These are phyloP conservation scores for Macrophomina tecta DNA, from an alignment of 2,329 filamentous ascomycete species.

Conservation along the genomic window DNA sequence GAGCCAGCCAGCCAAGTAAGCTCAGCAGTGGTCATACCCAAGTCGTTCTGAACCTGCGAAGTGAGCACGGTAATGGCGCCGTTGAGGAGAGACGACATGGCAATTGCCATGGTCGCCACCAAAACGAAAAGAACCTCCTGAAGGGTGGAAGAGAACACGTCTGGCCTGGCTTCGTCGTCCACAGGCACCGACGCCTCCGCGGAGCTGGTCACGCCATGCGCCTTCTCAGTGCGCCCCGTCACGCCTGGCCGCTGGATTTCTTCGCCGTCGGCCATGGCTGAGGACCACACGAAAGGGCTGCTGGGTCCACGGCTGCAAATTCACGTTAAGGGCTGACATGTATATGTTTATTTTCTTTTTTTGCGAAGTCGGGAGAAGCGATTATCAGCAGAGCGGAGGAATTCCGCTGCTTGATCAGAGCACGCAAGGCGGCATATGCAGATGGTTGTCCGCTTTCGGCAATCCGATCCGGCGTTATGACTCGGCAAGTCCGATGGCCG, in stretches of 20 bases:
- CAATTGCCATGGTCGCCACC: constrained; percentile 71
- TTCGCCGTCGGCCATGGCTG: constrained; percentile 11
- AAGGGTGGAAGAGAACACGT: constrained; percentile 66
- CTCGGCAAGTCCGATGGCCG: constrained; percentile 19
- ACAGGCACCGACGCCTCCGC: neutral
- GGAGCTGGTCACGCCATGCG: neutral
- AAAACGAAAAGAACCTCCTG: constrained; percentile 71
- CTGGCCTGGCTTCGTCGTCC: constrained; percentile 48
- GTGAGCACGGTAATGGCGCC: constrained; percentile 68
- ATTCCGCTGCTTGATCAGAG: constrained; percentile 2
- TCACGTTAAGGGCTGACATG: neutral
- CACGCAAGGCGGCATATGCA: neutral
- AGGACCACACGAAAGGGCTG: neutral
- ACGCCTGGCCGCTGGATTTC: constrained; percentile 4
- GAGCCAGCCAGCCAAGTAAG: constrained; percentile 72
- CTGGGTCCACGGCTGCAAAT: neutral
- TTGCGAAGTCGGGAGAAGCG: constrained; percentile 9
- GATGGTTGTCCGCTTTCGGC: neutral
- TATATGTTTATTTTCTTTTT: neutral
- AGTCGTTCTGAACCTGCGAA: constrained; percentile 63
- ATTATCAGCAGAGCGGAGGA: constrained; percentile 7
- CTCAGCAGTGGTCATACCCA: constrained; percentile 68
- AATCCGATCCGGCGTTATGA: constrained; percentile 11
- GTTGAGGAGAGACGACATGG: constrained; percentile 64
- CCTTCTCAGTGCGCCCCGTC: neutral